A percentile compares a stretch with the other conserved stretches of the same genome.
Evolutionary conservation across 306 rosid species (phyloP).

Genomic region (Fragaria nilgerrensis): DNA sequence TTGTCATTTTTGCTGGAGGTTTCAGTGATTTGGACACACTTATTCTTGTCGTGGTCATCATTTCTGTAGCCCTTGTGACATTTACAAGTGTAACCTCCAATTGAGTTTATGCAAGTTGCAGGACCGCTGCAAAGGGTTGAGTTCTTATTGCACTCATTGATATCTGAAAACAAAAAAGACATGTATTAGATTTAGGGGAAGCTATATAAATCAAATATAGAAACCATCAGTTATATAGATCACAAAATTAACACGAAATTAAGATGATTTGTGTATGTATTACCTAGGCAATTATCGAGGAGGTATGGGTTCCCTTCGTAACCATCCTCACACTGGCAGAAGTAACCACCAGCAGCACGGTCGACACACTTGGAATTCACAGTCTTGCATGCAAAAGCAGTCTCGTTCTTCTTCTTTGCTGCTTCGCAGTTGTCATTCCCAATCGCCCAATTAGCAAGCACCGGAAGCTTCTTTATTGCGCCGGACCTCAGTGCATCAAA

Average conservation of each 20-base stretch:
- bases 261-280: neutral
- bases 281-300: conserved; percentile 8
- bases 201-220: no score
- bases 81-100: neutral
- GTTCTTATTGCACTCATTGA: conserved; percentile 14
- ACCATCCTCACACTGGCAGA: conserved; percentile 2
- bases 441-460: conserved; percentile 15
- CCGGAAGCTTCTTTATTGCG: neutral
- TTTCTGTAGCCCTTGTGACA: conserved; percentile 5
- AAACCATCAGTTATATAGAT: no score
- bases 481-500: neutral
- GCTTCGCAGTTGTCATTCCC: neutral
- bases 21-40: no score
- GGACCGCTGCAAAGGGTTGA: neutral
- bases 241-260: neutral
- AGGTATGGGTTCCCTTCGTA: conserved; percentile 19
- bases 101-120: neutral
- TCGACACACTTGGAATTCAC: no score
- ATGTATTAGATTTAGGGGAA: no score
- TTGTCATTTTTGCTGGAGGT: neutral
- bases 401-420: neutral
- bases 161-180: conserved; percentile 2
- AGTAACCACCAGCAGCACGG: neutral
- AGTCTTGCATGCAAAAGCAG: neutral
- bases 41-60: neutral